Evolutionary conservation across 2,329 filamentous ascomycete species (phyloP), one percentile per base, ranked within the genome.

Genomic region (Diaporthe citriasiana): DNA sequence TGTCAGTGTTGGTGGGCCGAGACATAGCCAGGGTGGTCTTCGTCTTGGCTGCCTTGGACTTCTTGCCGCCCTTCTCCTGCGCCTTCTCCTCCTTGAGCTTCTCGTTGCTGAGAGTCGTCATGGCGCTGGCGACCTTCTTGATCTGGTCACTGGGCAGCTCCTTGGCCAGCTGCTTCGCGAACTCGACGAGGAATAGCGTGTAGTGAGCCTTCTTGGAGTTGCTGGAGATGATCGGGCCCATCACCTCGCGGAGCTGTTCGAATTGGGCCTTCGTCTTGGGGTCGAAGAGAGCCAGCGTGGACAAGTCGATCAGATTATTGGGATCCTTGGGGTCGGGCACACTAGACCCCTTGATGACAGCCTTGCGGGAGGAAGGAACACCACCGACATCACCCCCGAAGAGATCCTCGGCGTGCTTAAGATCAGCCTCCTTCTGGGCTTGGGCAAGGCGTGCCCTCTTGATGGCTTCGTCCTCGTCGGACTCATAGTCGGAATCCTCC

Each of bases 71-170:
- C 89, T 98, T 98, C 77, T 98, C 95, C 4, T 94, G 91, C 5
- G 93, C 92, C 89, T 98, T 98, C 89, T 99, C 97, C 84, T 98
- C 95, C 88, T 95, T 97, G 93, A 98, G 93, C 89, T 97, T 98
- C 90, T 98, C 97, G 83, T 99, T 99, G 82, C 94, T 90, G 73
- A 98, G 89, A 7, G 95, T 93, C n/a, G 95, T 98, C 80, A 99
- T 85, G 7, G 90, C 89, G 83, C 94, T 97, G 17, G 95, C 91
- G 77, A 98, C 91, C 89, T 98, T 98, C 90, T 98, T 98, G 85
- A 98, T 95, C 86, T 98, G 95, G 73, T 97, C 93, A 82, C 94
- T 97, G 19, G 93, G 92, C 78, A 99, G 85, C 38, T 98, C 95
- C 85, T 95, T 95, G 79, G 92, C 91, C 57, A 98, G 89, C 81